Base-by-base conservation (phyloP, 805 yeast species). In the Ogataea pini region DNA sequence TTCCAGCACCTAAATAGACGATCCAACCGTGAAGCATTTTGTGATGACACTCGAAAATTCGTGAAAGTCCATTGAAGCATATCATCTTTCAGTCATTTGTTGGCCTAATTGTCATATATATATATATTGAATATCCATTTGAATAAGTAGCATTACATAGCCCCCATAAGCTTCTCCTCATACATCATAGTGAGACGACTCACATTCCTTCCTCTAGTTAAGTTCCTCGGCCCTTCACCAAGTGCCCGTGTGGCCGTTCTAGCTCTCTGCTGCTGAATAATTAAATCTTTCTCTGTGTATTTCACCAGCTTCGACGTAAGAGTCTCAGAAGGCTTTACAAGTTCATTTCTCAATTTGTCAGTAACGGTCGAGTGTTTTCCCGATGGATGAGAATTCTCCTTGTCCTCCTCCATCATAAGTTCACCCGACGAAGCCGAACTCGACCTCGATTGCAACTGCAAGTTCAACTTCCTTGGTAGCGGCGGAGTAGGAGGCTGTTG, bases 121-220 rank as follows among this genome's bases (percentile, higher is more conserved):
- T n/a, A n/a, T n/a, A n/a, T n/a, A n/a, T n/a, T n/a, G n/a, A n/a
- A n/a, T n/a, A n/a, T n/a, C n/a, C n/a, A n/a, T n/a, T n/a, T n/a
- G n/a, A 17, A 28, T 27, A 40, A 25, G 18, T 19, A 28, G 33
- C 19, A 32, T 33, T 8, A 27, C 16, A 17, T 34, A 19, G 29
- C 34, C 6, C 33, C 46, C 51, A 65, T 38, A 7, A 62, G 49
- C 47, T 79, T 65, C 51, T 77, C 79, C 57, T 79, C 84, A 51
- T 73, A 79, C 49, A 78, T 62, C 53, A 61, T 64, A 4, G 82
- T 76, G 46, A 79, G 63, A 53, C 77, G 72, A 14, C 82, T 73
- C 8, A 79, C 83, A 55, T 77, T 79, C 22, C 81, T 62, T 0
- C 83, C 83, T 34, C 78, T 64, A 14, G 75, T 67, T 29, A 73